Evolutionary conservation across 2,329 filamentous ascomycete genomes (phyloP).

Genomic region (Pyricularia sp.): DNA sequence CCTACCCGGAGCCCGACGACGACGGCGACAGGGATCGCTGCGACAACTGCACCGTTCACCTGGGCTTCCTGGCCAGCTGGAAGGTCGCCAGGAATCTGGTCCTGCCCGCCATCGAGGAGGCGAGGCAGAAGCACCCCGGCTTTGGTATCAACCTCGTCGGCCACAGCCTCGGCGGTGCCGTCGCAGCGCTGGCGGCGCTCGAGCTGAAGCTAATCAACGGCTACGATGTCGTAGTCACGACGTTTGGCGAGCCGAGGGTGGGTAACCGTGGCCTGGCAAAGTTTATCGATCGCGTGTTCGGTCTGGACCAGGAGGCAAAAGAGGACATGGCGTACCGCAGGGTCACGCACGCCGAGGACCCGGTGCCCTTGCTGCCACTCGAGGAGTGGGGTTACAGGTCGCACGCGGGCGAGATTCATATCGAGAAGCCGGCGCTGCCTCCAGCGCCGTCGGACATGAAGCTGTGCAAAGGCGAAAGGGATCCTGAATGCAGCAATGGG

Average conservation of each 20-base stretch:
- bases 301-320: conserved; percentile 22
- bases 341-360: conserved; percentile 79
- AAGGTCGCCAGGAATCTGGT: conserved; percentile 60
- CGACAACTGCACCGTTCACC: conserved; percentile 83
- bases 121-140: conserved; percentile 53
- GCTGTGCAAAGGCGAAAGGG: conserved; percentile 62
- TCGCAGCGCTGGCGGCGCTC: conserved; percentile 77
- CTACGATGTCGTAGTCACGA: conserved; percentile 69
- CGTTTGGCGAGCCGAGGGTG: conserved; percentile 78
- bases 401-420: conserved; percentile 84
- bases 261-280: conserved; percentile 47
- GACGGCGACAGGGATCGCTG: conserved; percentile 48
- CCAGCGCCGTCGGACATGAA: conserved; percentile 60
- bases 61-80: conserved; percentile 85
- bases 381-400: conserved; percentile 80
- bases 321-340: conserved; percentile 49
- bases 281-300: conserved; percentile 46
- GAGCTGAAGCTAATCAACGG: conserved; percentile 67
- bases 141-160: conserved; percentile 75
- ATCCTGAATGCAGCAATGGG: conserved; percentile 56
- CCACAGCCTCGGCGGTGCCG: conserved; percentile 86
- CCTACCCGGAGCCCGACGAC: conserved; percentile 59
- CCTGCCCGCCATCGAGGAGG: conserved; percentile 52
- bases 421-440: conserved; percentile 60
- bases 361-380: conserved; percentile 78